Evolutionary conservation across 495 filamentous ascomycete species (phyloP).

Genomic region (Penicillium manginii): DNA sequence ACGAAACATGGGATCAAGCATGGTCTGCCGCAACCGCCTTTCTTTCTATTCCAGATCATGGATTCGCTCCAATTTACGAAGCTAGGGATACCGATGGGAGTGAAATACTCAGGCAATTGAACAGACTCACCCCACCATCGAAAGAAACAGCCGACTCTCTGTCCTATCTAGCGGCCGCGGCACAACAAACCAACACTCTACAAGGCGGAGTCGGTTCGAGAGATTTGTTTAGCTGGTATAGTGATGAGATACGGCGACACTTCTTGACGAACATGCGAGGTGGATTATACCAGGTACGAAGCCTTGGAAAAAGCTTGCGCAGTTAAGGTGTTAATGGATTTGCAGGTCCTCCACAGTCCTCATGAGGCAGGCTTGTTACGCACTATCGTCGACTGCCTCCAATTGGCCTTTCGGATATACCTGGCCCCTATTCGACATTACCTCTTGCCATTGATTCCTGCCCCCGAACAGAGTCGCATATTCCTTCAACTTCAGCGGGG

Average conservation of each 20-base stretch:
- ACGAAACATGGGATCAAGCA: slow-evolving; percentile 65
- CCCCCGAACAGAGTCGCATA: slow-evolving; percentile 35
- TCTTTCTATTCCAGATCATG: slow-evolving; percentile 56
- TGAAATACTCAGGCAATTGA: slow-evolving; percentile 35
- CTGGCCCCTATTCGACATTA: slow-evolving; percentile 47
- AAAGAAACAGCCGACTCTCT: slow-evolving; percentile 41
- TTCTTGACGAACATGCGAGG: slow-evolving; percentile 49
- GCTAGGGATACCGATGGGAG: slow-evolving; percentile 31
- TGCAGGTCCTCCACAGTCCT: slow-evolving; percentile 33
- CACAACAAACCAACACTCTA: slow-evolving; percentile 13
- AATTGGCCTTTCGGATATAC: slow-evolving; percentile 51
- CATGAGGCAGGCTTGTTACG: slow-evolving; percentile 37
- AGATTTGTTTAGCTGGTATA: slow-evolving; percentile 55
- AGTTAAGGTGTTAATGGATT: slow-evolving; percentile 9
- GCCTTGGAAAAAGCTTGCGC: not conserved
- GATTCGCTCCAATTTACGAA: slow-evolving; percentile 30
- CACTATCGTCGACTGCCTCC: slow-evolving; percentile 45
- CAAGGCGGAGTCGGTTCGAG: slow-evolving; percentile 13
- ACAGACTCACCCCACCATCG: slow-evolving; percentile 35
- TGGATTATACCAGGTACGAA: slow-evolving; percentile 42
- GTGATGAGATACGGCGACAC: slow-evolving; percentile 55
- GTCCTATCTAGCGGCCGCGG: slow-evolving; percentile 42
- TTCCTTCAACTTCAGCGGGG: slow-evolving; percentile 58
- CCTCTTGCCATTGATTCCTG: slow-evolving; percentile 38
- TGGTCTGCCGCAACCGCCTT: slow-evolving; percentile 70